Percentiles rank a stretch among this genome's conserved stretches.
phyloP scores from a whole-genome alignment of 164 flowering plant species.

The Liriodendron chinense region DNA sequence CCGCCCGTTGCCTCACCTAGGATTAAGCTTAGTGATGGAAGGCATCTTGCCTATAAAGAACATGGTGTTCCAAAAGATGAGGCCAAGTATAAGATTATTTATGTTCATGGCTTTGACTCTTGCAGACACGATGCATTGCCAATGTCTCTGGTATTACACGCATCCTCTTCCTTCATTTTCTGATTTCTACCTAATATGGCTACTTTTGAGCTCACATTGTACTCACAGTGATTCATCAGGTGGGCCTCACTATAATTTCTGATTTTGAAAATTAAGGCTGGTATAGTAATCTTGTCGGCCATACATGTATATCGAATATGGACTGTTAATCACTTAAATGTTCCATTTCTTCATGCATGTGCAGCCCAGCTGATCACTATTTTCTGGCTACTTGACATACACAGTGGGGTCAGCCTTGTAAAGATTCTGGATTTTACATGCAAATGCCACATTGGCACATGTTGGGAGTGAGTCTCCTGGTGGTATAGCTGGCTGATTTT shows the following conservation, averaged over 20 bases:
- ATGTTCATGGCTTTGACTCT: conserved; percentile 52
- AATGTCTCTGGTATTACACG: conserved; percentile 42
- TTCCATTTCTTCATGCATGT: too few species aligned
- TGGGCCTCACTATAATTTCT: too few species aligned
- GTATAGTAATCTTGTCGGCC: background rate
- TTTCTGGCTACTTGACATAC: too few species aligned
- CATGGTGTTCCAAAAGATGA: conserved; percentile 54
- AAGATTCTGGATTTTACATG: too few species aligned
- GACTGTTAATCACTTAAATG: too few species aligned
- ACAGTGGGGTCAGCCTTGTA: too few species aligned
- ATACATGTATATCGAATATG: background rate
- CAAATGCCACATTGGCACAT: too few species aligned
- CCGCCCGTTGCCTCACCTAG: conserved; percentile 60
- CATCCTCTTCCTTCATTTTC: background rate
- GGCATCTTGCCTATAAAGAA: conserved; percentile 71
- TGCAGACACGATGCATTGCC: conserved; percentile 38
- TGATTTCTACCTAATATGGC: background rate
- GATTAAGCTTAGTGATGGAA: conserved; percentile 70
- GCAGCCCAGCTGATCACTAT: too few species aligned
- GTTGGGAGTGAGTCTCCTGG: background rate
- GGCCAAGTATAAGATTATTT: conserved; percentile 53
- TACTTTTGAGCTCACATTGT: background rate
- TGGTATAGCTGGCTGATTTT: background rate
- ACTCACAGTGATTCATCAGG: too few species aligned
- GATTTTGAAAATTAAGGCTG: too few species aligned